phyloP scores from a whole-genome alignment of 2,329 filamentous ascomycete genomes.

The Aspergillus floridensis region DNA sequence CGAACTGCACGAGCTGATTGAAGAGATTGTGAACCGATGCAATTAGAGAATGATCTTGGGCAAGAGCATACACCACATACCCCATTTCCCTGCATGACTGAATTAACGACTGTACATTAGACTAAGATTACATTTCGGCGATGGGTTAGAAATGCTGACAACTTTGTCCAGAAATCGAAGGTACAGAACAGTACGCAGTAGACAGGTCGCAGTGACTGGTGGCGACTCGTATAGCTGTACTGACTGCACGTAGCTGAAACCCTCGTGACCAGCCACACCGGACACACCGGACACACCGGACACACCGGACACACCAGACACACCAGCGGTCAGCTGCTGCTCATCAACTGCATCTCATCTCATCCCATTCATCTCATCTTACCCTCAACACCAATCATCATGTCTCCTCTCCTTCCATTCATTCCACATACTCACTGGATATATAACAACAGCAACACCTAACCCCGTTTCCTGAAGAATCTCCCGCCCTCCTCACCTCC shows the following conservation, averaged over 20 bases:
- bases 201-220: background rate
- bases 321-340: background rate
- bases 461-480: no score
- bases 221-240: background rate
- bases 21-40: slow-evolving; percentile 52
- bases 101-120: background rate
- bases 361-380: no score
- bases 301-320: background rate
- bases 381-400: no score
- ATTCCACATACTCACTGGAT: background rate
- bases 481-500: background rate
- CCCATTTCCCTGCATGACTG: background rate
- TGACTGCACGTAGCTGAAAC: background rate
- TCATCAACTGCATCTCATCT: background rate
- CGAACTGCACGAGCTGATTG: slow-evolving; percentile 67
- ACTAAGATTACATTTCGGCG: background rate
- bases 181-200: background rate
- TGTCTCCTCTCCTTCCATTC: no score
- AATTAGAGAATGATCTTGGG: background rate
- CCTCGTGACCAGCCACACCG: slow-evolving; percentile 1
- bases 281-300: no score
- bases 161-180: background rate
- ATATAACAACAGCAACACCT: background rate
- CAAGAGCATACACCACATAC: background rate
- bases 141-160: background rate